A percentile compares a stretch with the other conserved stretches of the same genome.
These are phyloP conservation scores for Fraxinus latifolia DNA, from an alignment of 305 asterid genomes.

Conservation along the genomic window DNA sequence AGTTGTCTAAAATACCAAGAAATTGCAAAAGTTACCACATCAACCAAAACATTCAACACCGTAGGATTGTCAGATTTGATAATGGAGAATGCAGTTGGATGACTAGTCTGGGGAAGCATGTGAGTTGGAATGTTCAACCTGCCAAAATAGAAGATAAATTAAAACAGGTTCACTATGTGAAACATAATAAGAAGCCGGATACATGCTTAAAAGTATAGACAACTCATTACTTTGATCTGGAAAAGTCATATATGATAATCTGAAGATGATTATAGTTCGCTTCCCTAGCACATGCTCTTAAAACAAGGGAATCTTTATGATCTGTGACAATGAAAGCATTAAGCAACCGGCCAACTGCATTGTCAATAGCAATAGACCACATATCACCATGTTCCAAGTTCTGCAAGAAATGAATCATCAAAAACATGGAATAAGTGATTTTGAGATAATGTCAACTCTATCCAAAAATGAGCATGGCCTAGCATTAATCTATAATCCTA, in stretches of 20 bases:
- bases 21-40: slow-evolving; percentile 53
- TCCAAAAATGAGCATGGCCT: not conserved
- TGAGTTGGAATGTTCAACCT: slow-evolving; percentile 78
- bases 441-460: slow-evolving; percentile 13
- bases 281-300: slow-evolving; percentile 79
- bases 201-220: slow-evolving; percentile 15
- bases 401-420: slow-evolving; percentile 43
- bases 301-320: slow-evolving; percentile 65
- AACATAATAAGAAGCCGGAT: slow-evolving; percentile 19
- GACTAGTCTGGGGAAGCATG: slow-evolving; percentile 91
- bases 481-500: slow-evolving; percentile 16
- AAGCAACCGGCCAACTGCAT: slow-evolving; percentile 74
- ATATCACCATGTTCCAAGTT: slow-evolving; percentile 61
- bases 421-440: slow-evolving; percentile 25
- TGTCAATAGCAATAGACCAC: slow-evolving; percentile 85
- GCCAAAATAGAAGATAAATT: slow-evolving; percentile 29
- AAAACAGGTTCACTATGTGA: slow-evolving; percentile 13
- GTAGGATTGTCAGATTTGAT: slow-evolving; percentile 67
- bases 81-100: slow-evolving; percentile 77
- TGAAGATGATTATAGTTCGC: slow-evolving; percentile 59
- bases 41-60: slow-evolving; percentile 76
- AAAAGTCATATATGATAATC: slow-evolving; percentile 74
- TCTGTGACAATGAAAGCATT: slow-evolving; percentile 84
- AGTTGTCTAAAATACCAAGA: slow-evolving; percentile 16
- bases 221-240: slow-evolving; percentile 64